These are phyloP conservation scores for Cytospora chrysosperma DNA, from an alignment of 2,329 filamentous ascomycete genomes.

Conservation along the genomic window DNA sequence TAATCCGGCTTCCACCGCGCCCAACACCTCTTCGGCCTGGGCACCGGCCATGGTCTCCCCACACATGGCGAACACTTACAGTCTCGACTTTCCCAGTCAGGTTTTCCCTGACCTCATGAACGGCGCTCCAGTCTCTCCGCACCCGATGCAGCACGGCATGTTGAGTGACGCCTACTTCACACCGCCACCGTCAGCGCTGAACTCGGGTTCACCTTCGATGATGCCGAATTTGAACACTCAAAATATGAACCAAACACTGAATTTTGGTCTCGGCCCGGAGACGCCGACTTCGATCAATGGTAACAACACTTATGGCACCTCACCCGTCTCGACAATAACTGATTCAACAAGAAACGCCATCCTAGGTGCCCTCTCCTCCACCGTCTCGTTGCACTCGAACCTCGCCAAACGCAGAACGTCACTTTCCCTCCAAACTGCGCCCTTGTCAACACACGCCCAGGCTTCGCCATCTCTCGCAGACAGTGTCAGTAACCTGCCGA, in stretches of 20 bases:
- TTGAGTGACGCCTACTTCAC: constrained; percentile 76
- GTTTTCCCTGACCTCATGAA: constrained; percentile 77
- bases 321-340: constrained; percentile 63
- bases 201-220: constrained; percentile 69
- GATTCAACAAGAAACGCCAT: constrained; percentile 63
- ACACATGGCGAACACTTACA: constrained; percentile 67
- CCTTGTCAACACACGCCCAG: constrained; percentile 52
- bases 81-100: constrained; percentile 70
- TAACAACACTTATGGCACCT: constrained; percentile 58
- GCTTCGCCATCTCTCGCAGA: constrained; percentile 32
- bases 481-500: constrained; percentile 62
- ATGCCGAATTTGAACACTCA: constrained; percentile 64
- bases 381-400: constrained; percentile 49
- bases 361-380: constrained; percentile 52
- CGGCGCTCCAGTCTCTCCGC: constrained; percentile 73
- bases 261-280: constrained; percentile 65
- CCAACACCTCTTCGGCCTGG: constrained; percentile 62
- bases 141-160: constrained; percentile 69
- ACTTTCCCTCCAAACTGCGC: constrained; percentile 54
- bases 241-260: constrained; percentile 64
- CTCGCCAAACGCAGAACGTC: constrained; percentile 65
- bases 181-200: constrained; percentile 67
- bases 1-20: constrained; percentile 54
- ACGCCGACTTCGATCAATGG: constrained; percentile 71
- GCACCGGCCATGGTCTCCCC: constrained; percentile 67